Evolutionary conservation across 1,139 yeast species (phyloP), one percentile per base, ranked within the genome.

Genomic region (Wickerhamiella infanticola): DNA sequence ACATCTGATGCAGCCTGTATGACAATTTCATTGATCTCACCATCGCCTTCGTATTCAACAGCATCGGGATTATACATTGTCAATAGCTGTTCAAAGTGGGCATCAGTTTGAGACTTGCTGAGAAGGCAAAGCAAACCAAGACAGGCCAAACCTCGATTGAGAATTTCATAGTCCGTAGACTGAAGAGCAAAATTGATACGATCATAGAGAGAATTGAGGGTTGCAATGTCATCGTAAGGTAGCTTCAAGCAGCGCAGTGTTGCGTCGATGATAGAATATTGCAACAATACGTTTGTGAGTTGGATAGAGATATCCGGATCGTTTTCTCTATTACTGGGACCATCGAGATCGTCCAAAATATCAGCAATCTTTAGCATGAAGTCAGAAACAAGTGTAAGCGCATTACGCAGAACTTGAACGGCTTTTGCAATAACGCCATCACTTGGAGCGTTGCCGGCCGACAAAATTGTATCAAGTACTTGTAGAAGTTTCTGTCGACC

Each of bases 361-460:
- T 88, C 96, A n/a, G 82, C 76, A 23, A 84, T 73, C 76, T 85
- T 81, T 39, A 83, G 75, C 24, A 84, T 75, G 59, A 86, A 86
- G 64, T 88, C 95, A 48, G 79, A 74, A 56, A 85, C 95, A 58
- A 74, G 81, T 38, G 81, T 77, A 1, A 94, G 81, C 24, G 84
- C 66, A 54, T 75, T 80, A 43, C 77, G 70, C 53, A 88, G 69
- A 3, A 85, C 83, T 45, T 74, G 70, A 52, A 84, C 70, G 1
- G 83, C 72, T 7, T 72, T 68, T 27, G 74, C 70, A 31, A 80
- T 70, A 23, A 82, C 63, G 2, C 67, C 60, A 41, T 79, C 83
- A 3, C 71, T 59, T 26, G 83, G 53, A 39, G 53, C 48, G 5
- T 56, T 53, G 25, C 62, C 51, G 4, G 55, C 54, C 13, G 58